Evolutionary conservation across 805 yeast genomes (phyloP).

Genomic region (Zygotorulaspora florentina): DNA sequence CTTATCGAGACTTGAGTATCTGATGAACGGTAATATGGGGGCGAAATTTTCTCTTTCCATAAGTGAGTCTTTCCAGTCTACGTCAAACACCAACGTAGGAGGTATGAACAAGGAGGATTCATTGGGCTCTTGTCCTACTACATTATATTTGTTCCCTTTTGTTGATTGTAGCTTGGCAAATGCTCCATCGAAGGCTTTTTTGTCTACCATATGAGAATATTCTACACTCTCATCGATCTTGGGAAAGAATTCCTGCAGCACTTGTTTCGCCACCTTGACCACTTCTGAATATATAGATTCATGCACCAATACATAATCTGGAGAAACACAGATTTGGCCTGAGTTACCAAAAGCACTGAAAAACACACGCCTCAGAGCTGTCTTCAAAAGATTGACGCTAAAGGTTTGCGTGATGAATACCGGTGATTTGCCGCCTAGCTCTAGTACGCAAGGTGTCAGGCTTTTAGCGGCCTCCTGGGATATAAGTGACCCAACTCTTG

Average conservation of each 20-base stretch:
- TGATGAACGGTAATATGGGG: slow-evolving; percentile 74
- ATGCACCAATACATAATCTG: slow-evolving; percentile 77
- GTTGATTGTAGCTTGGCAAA: slow-evolving; percentile 42
- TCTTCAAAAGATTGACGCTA: slow-evolving; percentile 40
- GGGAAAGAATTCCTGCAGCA: slow-evolving; percentile 45
- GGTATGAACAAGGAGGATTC: slow-evolving; percentile 47
- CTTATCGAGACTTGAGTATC: slow-evolving; percentile 43
- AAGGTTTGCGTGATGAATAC: slow-evolving; percentile 57
- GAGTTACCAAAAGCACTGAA: slow-evolving; percentile 79
- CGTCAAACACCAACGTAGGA: slow-evolving; percentile 70
- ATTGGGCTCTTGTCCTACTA: slow-evolving; percentile 46
- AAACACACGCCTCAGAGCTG: slow-evolving; percentile 56
- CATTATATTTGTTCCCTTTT: slow-evolving; percentile 41
- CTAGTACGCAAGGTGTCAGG: slow-evolving; percentile 75
- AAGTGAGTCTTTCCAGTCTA: slow-evolving; percentile 58
- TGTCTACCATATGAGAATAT: slow-evolving; percentile 62
- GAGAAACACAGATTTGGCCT: slow-evolving; percentile 90
- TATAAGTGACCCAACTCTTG: slow-evolving; percentile 68
- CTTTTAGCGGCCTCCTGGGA: slow-evolving; percentile 79
- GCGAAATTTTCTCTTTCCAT: slow-evolving; percentile 82
- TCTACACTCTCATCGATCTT: slow-evolving; percentile 35
- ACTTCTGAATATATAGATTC: slow-evolving; percentile 51
- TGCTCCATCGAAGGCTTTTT: slow-evolving; percentile 48
- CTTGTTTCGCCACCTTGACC: slow-evolving; percentile 38
- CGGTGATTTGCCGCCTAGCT: slow-evolving; percentile 93